Percentiles rank a stretch among this genome's conserved stretches.
phyloP scores from a whole-genome alignment of 1,284 basidiomycete genomes.

The Neonothopanus nambi region DNA sequence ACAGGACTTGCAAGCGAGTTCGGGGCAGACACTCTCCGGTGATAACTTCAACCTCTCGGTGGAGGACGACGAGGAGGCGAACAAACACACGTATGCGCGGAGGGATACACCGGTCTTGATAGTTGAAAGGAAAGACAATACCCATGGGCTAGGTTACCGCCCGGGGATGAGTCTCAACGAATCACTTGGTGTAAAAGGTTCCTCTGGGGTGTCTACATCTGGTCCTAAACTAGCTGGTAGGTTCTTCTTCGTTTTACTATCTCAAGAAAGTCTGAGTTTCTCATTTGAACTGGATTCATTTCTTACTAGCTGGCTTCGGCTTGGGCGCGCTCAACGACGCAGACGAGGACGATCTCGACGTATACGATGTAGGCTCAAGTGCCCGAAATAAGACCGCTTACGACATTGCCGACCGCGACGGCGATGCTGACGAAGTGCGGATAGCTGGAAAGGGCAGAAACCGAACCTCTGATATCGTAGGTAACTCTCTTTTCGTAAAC shows the following conservation, averaged over 20 bases:
- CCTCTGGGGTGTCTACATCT: constrained; percentile 22
- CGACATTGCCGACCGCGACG: constrained; percentile 56
- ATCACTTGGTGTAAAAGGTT: constrained; percentile 40
- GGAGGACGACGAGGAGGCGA: constrained; percentile 74
- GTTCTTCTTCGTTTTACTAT: constrained; percentile 18
- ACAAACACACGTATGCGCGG: constrained; percentile 85
- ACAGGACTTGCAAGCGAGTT: constrained; percentile 56
- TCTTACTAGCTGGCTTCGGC: constrained; percentile 71
- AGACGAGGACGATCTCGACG: constrained; percentile 87
- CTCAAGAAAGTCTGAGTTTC: constrained; percentile 3
- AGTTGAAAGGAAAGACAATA: constrained; percentile 71
- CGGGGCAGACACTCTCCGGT: constrained; percentile 31
- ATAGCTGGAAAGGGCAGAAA: constrained; percentile 37
- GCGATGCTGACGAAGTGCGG: constrained; percentile 55
- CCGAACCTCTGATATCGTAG: constrained; percentile 16
- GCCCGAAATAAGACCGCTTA: constrained; percentile 67
- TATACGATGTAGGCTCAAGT: constrained; percentile 60
- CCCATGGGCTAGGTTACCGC: constrained; percentile 78
- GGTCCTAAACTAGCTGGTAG: constrained; percentile 65
- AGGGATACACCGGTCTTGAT: constrained; percentile 71
- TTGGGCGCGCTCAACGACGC: constrained; percentile 85
- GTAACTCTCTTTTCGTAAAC: constrained; percentile 9
- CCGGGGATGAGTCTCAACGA: constrained; percentile 68
- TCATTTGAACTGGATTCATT: neutral
- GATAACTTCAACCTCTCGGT: constrained; percentile 41